phyloP scores from a whole-genome alignment of 2,329 filamentous ascomycete genomes.

The Cadophora gregata region DNA sequence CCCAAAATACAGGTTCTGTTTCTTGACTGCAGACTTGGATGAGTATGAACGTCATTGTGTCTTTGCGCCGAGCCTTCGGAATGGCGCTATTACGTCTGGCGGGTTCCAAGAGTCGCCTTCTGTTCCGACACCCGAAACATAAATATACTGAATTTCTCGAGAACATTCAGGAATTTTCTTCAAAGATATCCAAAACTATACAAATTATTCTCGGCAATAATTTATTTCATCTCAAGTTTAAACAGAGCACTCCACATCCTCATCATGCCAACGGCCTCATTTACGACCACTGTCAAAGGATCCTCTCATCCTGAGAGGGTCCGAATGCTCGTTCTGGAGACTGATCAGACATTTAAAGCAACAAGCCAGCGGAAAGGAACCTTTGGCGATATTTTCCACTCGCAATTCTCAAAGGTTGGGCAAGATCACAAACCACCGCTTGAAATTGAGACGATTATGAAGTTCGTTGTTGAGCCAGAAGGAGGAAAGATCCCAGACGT shows the following conservation, averaged over 20 bases:
- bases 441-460: conserved; percentile 59
- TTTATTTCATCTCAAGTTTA: neutral
- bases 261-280: conserved; percentile 2
- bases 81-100: conserved; percentile 13
- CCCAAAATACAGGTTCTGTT: neutral
- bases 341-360: conserved; percentile 59
- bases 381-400: conserved; percentile 60
- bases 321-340: conserved; percentile 61
- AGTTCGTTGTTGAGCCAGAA: conserved; percentile 55
- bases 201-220: too few relatives aligned
- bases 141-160: neutral
- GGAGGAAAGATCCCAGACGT: conserved; percentile 15
- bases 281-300: neutral
- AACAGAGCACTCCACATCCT: neutral
- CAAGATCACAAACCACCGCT: conserved; percentile 58
- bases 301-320: conserved; percentile 32
- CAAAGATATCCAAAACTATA: too few relatives aligned
- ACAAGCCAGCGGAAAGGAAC: conserved; percentile 55
- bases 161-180: too few relatives aligned
- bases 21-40: conserved; percentile 1
- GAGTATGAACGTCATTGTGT: conserved; percentile 1
- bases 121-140: neutral
- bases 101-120: neutral
- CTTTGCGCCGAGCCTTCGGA: conserved; percentile 11
- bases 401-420: conserved; percentile 58